Conservation (phyloP, 768 basidiomycete species). For the Chalciporus sphaerocephalus region DNA sequence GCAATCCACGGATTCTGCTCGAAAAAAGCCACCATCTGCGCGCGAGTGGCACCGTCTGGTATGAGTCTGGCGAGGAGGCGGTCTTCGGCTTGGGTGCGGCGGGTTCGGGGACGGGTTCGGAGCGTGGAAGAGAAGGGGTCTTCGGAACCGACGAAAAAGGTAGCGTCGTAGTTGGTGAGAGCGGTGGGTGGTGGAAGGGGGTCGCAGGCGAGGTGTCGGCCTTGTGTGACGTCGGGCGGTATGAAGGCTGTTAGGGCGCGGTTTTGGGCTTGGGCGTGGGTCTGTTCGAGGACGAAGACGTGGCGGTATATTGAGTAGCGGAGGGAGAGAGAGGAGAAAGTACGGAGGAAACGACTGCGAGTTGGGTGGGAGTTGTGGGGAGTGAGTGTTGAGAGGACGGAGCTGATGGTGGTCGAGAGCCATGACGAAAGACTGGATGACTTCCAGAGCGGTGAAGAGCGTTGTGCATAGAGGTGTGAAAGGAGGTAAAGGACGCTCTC, state of each 20-base stretch:
- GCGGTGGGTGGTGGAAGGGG: conserved; percentile 73
- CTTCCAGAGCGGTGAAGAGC: conserved; percentile 81
- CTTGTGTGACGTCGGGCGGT: conserved; percentile 49
- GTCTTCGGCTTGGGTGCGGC: conserved; percentile 44
- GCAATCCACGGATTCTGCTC: conserved; percentile 53
- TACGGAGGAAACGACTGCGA: conserved; percentile 27
- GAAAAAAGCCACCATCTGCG: conserved; percentile 59
- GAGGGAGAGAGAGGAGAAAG: conserved; percentile 40
- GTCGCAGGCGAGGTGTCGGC: conserved; percentile 70
- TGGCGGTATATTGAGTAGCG: conserved; percentile 67
- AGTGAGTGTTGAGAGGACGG: conserved; percentile 29
- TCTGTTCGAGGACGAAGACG: conserved; percentile 65
- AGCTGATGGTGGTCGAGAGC: conserved; percentile 58
- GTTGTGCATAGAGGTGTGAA: conserved; percentile 82
- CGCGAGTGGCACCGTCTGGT: conserved; percentile 53
- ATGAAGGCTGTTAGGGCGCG: conserved; percentile 66
- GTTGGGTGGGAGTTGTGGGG: conserved; percentile 33
- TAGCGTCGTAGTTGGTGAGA: conserved; percentile 58
- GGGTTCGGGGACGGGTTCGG: conserved; percentile 27
- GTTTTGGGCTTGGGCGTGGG: conserved; percentile 36
- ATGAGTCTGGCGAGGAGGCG: conserved; percentile 52
- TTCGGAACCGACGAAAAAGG: conserved; percentile 70
- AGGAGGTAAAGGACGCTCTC: conserved; percentile 66
- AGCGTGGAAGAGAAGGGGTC: conserved; percentile 38
- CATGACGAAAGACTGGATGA: conserved; percentile 56